These are phyloP conservation scores for Neostapfia colusana DNA, from an alignment of 176 grass and related monocot species.

Conservation along the genomic window DNA sequence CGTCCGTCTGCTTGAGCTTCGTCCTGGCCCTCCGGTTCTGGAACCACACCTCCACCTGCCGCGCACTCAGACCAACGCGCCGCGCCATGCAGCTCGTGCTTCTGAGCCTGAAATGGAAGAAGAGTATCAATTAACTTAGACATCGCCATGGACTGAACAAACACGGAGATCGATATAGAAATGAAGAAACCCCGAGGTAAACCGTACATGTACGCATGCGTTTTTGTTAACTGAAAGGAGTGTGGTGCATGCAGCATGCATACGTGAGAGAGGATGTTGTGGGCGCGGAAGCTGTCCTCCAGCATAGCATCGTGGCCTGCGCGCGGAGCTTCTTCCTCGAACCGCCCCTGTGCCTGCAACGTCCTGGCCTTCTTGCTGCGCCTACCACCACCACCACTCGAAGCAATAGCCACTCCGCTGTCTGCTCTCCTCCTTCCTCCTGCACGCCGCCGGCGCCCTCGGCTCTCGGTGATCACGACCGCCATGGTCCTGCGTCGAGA, in stretches of 20 bases:
- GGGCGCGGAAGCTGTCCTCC: conserved; percentile 50
- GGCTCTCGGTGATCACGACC: neutral
- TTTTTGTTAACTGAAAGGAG: no score
- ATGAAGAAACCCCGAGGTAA: no score
- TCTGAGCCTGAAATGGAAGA: conserved; percentile 36
- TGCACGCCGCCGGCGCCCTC: no score
- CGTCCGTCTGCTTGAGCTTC: conserved; percentile 66
- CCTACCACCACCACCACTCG: neutral
- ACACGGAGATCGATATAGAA: no score
- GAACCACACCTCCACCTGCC: conserved; percentile 68
- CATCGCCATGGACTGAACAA: no score
- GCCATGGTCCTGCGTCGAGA: neutral
- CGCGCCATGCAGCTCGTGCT: conserved; percentile 44
- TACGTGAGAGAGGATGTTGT: conserved; percentile 53
- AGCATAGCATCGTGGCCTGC: conserved; percentile 50
- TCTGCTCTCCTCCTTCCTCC: neutral
- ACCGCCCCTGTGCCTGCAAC: neutral
- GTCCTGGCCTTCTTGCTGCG: conserved; percentile 2
- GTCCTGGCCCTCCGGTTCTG: conserved; percentile 55
- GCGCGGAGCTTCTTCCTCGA: conserved; percentile 55
- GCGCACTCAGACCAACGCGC: conserved; percentile 29
- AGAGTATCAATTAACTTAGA: no score
- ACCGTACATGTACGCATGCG: no score
- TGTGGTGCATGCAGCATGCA: no score
- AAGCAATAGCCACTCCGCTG: neutral